phyloP scores from a whole-genome alignment of 2,329 filamentous ascomycete species.

The Fusarium nurragi region DNA sequence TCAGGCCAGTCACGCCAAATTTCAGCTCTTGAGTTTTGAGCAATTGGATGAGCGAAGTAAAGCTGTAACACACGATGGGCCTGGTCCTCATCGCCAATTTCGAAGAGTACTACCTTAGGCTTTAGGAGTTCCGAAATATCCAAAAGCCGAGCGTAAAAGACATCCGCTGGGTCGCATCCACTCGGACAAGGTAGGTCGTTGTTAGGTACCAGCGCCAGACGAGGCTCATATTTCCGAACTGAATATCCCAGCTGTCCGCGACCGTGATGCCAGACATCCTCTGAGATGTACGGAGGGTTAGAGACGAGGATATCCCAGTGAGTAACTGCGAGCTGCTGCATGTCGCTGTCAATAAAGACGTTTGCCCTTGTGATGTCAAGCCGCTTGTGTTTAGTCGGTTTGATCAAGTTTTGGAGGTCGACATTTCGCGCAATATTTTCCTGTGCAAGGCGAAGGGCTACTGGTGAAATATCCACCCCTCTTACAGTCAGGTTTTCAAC shows the following conservation, averaged over 20 bases:
- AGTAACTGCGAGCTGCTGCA: constrained; percentile 39
- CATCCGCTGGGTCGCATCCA: constrained; percentile 54
- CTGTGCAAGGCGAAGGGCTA: constrained; percentile 71
- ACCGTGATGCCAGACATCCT: constrained; percentile 52
- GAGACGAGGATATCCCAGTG: constrained; percentile 76
- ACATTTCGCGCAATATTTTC: constrained; percentile 69
- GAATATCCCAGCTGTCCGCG: constrained; percentile 68
- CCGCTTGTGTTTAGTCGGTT: constrained; percentile 28
- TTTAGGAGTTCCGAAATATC: constrained; percentile 59
- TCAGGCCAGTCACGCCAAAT: constrained; percentile 78
- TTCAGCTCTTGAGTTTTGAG: constrained; percentile 58
- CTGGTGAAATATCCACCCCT: constrained; percentile 77
- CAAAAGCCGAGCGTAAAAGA: constrained; percentile 76
- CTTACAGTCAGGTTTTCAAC: constrained; percentile 59
- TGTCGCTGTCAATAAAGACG: constrained; percentile 57
- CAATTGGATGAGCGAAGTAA: constrained; percentile 48
- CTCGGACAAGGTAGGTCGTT: constrained; percentile 43
- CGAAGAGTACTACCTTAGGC: constrained; percentile 70
- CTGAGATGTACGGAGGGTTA: constrained; percentile 92
- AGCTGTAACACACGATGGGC: constrained; percentile 69
- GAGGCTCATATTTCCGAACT: constrained; percentile 84
- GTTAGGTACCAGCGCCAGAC: constrained; percentile 75
- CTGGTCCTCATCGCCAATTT: constrained; percentile 76
- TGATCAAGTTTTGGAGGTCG: constrained; percentile 38
- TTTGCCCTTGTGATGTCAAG: constrained; percentile 60